Evolutionary conservation across 2,329 filamentous ascomycete genomes (phyloP), one percentile per base, ranked within the genome.

Genomic region (Hypocrella siamensis): DNA sequence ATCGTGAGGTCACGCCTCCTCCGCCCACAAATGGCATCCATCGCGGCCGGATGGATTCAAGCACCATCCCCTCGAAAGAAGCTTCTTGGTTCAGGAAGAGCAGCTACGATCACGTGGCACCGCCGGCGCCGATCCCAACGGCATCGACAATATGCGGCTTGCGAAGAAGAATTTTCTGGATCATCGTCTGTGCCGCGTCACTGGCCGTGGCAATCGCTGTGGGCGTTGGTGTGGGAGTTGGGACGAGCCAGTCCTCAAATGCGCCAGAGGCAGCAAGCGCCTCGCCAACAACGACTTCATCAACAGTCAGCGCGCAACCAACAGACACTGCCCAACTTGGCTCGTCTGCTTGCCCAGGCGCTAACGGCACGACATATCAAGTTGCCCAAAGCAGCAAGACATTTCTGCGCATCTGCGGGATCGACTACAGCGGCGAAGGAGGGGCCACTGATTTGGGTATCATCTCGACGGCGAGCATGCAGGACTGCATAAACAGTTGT

Each of bases 401-500:
- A 7, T 67, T 66, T 46, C 39, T 56, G 16, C 60, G 57, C 6
- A 32, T 58, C 14, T 66, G 62, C 42, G 61, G 59, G 19, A 42
- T 63, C 33, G 62, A 67, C 44, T 63, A 59, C 41, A 53, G 46
- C 36, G 52, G 53, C n/a, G 36, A 35, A 2, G 42, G 38, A 14
- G 43, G 44, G n/a, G 54, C 56, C 24, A 41, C 42, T 12, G 54
- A 58, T 35, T 44, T 59, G 24, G 48, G 39, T 12, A 48, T 46
- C 29, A 48, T 57, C 16, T 46, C 45, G 35, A 58, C 56, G 2
- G 44, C 48, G 30, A 60, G 41, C 34, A 52, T 61, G 45, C 47
- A 57, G 33, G 57, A 55, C 17, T 65, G 61, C 42, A 61, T 64
- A 40, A 49, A 54, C 29, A 53, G 53, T 22, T 65, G 61, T 38